These are phyloP conservation scores for Colletotrichum tofieldiae DNA, from an alignment of 2,329 filamentous ascomycete genomes.

Conservation along the genomic window DNA sequence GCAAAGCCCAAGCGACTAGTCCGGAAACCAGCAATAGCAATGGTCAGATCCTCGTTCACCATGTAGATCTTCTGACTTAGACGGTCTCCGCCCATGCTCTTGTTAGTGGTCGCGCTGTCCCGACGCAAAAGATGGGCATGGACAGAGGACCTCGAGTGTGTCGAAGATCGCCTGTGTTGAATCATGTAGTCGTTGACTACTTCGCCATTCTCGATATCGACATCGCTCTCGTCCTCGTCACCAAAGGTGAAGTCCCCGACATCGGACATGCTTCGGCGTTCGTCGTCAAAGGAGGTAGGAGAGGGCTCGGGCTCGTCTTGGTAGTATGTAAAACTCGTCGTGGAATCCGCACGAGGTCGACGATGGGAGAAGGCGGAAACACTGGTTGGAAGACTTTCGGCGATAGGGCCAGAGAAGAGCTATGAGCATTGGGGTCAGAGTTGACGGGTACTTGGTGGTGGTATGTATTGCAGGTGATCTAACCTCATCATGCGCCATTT, in stretches of 20 bases:
- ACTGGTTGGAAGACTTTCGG: conserved; percentile 96
- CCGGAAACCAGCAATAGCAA: conserved; percentile 91
- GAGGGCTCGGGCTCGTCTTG: conserved; percentile 64
- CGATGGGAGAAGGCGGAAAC: conserved; percentile 93
- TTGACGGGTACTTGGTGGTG: not conserved
- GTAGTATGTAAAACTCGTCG: conserved; percentile 91
- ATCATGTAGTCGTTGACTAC: conserved; percentile 64
- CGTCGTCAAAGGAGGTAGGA: conserved; percentile 46
- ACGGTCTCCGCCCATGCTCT: conserved; percentile 74
- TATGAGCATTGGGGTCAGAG: conserved; percentile 47
- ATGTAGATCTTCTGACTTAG: conserved; percentile 94
- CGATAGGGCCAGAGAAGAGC: conserved; percentile 92
- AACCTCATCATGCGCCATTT: conserved; percentile 98
- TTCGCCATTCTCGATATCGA: conserved; percentile 58
- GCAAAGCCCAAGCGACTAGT: conserved; percentile 81
- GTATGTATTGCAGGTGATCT: conserved; percentile 7
- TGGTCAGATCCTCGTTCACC: conserved; percentile 91
- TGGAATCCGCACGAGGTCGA: conserved; percentile 85
- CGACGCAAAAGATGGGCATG: conserved; percentile 79
- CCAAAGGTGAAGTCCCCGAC: conserved; percentile 58
- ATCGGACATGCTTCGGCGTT: conserved; percentile 54
- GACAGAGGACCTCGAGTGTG: conserved; percentile 69
- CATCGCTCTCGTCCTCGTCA: conserved; percentile 56
- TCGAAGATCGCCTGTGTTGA: conserved; percentile 76
- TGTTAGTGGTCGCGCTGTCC: conserved; percentile 79